phyloP scores from a whole-genome alignment of 2,329 filamentous ascomycete species.

The Xylaria digitata region DNA sequence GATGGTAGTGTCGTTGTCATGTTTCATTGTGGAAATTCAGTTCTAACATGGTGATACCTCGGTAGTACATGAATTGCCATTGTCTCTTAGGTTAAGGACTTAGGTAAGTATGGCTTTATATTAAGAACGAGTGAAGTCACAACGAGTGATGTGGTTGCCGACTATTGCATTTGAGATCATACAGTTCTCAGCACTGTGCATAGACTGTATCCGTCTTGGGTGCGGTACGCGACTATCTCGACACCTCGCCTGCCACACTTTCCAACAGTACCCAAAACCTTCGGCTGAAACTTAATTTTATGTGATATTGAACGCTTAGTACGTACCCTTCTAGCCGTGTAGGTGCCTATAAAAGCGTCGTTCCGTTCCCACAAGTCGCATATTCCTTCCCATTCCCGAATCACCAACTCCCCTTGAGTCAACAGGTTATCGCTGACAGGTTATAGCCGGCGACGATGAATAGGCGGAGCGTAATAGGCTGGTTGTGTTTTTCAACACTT shows the following conservation, averaged over 20 bases:
- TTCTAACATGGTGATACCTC: background rate
- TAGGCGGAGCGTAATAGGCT: conserved; percentile 2
- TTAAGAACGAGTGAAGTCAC: background rate
- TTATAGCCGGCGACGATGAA: conserved; percentile 17
- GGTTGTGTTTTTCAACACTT: background rate
- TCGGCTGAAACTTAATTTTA: too few species aligned
- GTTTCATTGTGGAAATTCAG: conserved; percentile 1
- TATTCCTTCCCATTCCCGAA: conserved; percentile 21
- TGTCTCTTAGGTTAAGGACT: too few species aligned
- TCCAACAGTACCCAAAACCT: too few species aligned
- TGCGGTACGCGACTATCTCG: background rate
- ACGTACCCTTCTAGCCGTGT: too few species aligned
- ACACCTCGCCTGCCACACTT: too few species aligned
- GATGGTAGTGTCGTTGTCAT: conserved; percentile 52
- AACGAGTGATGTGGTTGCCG: too few species aligned
- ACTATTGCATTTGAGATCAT: background rate
- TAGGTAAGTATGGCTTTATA: background rate
- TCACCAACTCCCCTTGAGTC: conserved; percentile 18
- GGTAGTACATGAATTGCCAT: background rate
- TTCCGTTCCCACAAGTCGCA: conserved; percentile 7
- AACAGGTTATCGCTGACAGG: too few species aligned
- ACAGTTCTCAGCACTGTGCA: conserved; percentile 4
- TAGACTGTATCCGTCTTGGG: conserved; percentile 9
- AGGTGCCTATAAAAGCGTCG: too few species aligned
- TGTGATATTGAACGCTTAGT: too few species aligned